These are phyloP conservation scores for Marchantia paleacea DNA, from an alignment of 225 moss, liverwort and hornwort genomes.

Conservation along the genomic window DNA sequence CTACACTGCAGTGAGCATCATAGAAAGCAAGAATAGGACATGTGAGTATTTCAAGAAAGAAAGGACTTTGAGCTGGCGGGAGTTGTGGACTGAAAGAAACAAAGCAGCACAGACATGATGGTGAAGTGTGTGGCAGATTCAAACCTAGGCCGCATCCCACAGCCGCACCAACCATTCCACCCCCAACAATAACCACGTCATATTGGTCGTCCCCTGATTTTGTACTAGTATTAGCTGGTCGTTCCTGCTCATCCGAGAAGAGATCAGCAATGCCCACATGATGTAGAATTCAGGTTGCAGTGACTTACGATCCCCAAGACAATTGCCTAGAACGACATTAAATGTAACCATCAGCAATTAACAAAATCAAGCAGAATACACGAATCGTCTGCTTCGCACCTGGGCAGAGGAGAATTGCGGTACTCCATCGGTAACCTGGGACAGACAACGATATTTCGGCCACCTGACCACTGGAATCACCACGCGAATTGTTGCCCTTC, in stretches of 20 bases:
- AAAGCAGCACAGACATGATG: background rate
- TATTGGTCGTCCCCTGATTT: conserved; percentile 40
- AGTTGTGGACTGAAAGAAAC: background rate
- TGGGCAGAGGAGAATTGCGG: background rate
- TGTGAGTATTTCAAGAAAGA: too few relatives aligned
- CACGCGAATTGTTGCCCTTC: background rate
- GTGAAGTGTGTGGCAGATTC: background rate
- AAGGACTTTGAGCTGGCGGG: background rate
- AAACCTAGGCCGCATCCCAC: conserved; percentile 85
- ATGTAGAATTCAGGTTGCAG: too few relatives aligned
- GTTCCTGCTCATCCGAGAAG: conserved; percentile 16
- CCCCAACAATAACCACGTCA: conserved; percentile 91
- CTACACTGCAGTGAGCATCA: too few relatives aligned
- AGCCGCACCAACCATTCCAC: conserved; percentile 97
- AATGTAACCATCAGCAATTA: background rate
- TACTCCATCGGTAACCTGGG: background rate
- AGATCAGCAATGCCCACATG: background rate
- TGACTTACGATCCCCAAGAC: background rate
- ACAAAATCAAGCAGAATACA: background rate
- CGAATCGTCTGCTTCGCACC: background rate
- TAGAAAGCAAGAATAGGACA: too few relatives aligned
- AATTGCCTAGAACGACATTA: background rate
- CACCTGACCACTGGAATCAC: background rate
- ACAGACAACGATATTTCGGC: background rate
- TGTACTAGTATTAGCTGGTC: background rate